phyloP scores from a whole-genome alignment of 2,329 filamentous ascomycete genomes.

The Microcyclospora pomicola region DNA sequence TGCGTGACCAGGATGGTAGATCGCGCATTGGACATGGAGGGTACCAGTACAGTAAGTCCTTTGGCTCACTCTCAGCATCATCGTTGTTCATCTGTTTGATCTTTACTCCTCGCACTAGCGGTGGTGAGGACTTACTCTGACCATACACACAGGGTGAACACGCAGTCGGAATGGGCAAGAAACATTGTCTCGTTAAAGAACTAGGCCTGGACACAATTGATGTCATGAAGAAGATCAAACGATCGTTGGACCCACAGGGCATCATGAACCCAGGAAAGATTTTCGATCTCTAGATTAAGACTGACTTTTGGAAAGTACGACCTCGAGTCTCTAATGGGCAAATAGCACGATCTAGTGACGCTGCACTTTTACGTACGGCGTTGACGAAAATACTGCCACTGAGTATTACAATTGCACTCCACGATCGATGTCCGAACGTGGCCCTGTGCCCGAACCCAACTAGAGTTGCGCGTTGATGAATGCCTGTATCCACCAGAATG shows the following conservation, averaged over 20 bases:
- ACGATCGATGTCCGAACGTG: too few species aligned
- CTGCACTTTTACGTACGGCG: too few species aligned
- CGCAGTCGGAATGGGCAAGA: slow-evolving; percentile 75
- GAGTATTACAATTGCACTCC: too few species aligned
- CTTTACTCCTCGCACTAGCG: not conserved
- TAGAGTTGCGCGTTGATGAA: slow-evolving; percentile 11
- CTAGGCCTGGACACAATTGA: slow-evolving; percentile 66
- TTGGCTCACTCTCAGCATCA: not conserved
- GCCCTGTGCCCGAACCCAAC: too few species aligned
- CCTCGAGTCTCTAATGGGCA: too few species aligned
- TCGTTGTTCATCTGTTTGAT: slow-evolving; percentile 16
- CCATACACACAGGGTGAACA: slow-evolving; percentile 50
- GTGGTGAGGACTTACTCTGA: not conserved
- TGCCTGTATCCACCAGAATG: slow-evolving; percentile 15
- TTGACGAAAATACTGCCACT: too few species aligned
- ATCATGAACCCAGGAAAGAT: slow-evolving; percentile 90
- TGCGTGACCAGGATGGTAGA: slow-evolving; percentile 80
- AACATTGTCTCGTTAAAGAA: slow-evolving; percentile 63
- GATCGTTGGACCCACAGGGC: slow-evolving; percentile 72
- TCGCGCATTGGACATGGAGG: slow-evolving; percentile 85
- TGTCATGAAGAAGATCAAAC: slow-evolving; percentile 75
- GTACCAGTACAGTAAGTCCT: slow-evolving; percentile 54
- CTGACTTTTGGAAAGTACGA: too few species aligned
- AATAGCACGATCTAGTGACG: too few species aligned
- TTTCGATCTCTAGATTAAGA: slow-evolving; percentile 41